A percentile compares a stretch with the other conserved stretches of the same genome.
Conservation (phyloP, 805 yeast species). For the Naumovozyma baii region DNA sequence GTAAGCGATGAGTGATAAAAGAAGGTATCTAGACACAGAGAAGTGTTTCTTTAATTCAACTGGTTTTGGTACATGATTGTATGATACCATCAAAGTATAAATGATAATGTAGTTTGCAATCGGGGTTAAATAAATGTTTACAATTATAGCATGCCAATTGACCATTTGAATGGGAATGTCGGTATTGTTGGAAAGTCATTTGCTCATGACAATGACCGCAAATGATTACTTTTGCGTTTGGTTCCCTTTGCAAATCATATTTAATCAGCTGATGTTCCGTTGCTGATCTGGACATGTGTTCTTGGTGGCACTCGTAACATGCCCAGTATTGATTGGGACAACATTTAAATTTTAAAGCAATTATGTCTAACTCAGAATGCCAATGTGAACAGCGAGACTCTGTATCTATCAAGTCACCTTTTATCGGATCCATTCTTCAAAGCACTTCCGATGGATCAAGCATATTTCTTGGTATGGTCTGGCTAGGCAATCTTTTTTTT, state of each 20-base stretch:
- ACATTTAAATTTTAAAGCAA: slow-evolving; percentile 27
- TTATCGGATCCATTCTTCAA: not conserved
- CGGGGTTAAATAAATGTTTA: slow-evolving; percentile 22
- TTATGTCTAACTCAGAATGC: slow-evolving; percentile 24
- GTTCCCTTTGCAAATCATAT: slow-evolving; percentile 8
- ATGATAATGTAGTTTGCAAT: slow-evolving; percentile 26
- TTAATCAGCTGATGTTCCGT: slow-evolving; percentile 11
- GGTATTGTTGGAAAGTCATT: slow-evolving; percentile 23
- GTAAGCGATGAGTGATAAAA: slow-evolving; percentile 2
- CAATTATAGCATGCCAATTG: slow-evolving; percentile 18
- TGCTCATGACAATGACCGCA: slow-evolving; percentile 26
- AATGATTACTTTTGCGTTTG: slow-evolving; percentile 12
- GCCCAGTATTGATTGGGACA: slow-evolving; percentile 22
- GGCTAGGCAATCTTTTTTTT: too few species aligned
- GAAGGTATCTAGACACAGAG: slow-evolving; percentile 3
- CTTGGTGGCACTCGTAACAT: slow-evolving; percentile 26
- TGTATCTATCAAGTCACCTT: slow-evolving; percentile 20
- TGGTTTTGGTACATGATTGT: not conserved
- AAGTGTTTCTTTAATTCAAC: not conserved
- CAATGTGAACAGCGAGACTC: slow-evolving; percentile 28
- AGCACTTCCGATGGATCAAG: too few species aligned
- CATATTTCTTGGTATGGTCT: too few species aligned
- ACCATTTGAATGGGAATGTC: not conserved
- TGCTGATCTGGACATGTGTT: too few species aligned
- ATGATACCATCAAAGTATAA: slow-evolving; percentile 16